These are phyloP conservation scores for Pleurostoma richardsiae DNA, from an alignment of 2,329 filamentous ascomycete species.

Conservation along the genomic window DNA sequence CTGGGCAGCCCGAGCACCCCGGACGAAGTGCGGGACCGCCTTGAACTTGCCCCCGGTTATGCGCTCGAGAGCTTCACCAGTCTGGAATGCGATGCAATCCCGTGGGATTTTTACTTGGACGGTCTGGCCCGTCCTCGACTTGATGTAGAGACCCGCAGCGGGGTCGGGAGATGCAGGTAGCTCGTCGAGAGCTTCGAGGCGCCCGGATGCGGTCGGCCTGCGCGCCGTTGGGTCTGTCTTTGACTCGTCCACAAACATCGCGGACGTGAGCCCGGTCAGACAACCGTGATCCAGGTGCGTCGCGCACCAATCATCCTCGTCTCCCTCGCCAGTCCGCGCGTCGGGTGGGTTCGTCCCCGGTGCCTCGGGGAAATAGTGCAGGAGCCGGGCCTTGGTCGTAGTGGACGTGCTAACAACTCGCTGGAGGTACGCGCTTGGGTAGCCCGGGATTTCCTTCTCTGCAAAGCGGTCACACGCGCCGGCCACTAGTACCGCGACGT, in stretches of 20 bases:
- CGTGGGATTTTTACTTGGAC: slow-evolving; percentile 91
- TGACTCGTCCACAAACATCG: slow-evolving; percentile 90
- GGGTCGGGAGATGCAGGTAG: slow-evolving; percentile 74
- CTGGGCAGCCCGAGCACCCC: slow-evolving; percentile 59
- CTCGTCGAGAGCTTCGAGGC: slow-evolving; percentile 57
- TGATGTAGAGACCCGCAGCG: slow-evolving; percentile 87
- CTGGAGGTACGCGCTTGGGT: slow-evolving; percentile 76
- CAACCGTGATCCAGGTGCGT: slow-evolving; percentile 90
- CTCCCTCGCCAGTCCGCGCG: slow-evolving; percentile 27
- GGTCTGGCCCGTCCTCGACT: slow-evolving; percentile 72
- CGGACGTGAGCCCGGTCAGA: slow-evolving; percentile 86
- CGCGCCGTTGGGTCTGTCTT: slow-evolving; percentile 19
- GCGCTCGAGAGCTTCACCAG: slow-evolving; percentile 82
- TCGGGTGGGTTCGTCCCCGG: slow-evolving; percentile 17
- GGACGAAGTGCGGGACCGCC: slow-evolving; percentile 93
- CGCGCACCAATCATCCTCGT: slow-evolving; percentile 90
- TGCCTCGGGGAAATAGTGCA: slow-evolving; percentile 83
- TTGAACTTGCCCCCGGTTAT: slow-evolving; percentile 90
- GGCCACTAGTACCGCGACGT: slow-evolving; percentile 83
- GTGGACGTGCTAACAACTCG: slow-evolving; percentile 78
- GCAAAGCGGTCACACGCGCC: slow-evolving; percentile 87
- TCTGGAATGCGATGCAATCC: slow-evolving; percentile 94
- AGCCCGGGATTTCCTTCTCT: slow-evolving; percentile 69
- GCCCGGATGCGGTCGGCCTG: slow-evolving; percentile 25
- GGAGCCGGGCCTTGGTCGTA: slow-evolving; percentile 83